Evolutionary conservation across 176 grass and related monocot genomes (phyloP).

Genomic region (Saccharum officinarum): DNA sequence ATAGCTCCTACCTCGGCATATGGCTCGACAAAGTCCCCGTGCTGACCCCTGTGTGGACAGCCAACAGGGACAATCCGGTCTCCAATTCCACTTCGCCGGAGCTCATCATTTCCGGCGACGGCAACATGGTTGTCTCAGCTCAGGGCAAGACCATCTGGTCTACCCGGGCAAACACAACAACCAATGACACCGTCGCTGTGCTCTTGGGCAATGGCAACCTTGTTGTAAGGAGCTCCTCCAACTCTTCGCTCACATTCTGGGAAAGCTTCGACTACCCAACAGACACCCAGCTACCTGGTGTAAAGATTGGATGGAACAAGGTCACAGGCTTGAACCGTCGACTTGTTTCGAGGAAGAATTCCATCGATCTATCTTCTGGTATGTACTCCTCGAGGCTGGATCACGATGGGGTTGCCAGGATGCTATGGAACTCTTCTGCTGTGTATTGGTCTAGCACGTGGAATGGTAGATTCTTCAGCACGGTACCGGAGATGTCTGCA

Average conservation of each 20-base stretch:
- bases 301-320: conserved; percentile 52
- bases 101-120: conserved; percentile 40
- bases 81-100: not conserved
- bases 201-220: conserved; percentile 48
- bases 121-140: conserved; percentile 51
- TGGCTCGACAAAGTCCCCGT: conserved; percentile 23
- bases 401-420: not conserved
- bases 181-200: conserved; percentile 18
- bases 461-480: conserved; percentile 44
- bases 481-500: conserved; percentile 17
- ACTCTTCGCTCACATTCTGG: conserved; percentile 25
- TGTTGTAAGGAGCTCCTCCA: conserved; percentile 30
- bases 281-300: conserved; percentile 33
- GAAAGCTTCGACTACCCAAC: conserved; percentile 71
- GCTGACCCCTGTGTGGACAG: conserved; percentile 49
- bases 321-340: conserved; percentile 22
- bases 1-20: conserved; percentile 52
- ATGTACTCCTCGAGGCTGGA: conserved; percentile 25
- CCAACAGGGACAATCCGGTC: conserved; percentile 45
- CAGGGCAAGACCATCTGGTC: conserved; percentile 38
- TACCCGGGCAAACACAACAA: conserved; percentile 19
- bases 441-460: conserved; percentile 34
- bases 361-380: not conserved
- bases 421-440: conserved; percentile 19
- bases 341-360: conserved; percentile 40